A percentile compares a stretch with the other conserved stretches of the same genome.
phyloP scores from a whole-genome alignment of 1,284 basidiomycete species.

The Moesziomyces globuligerus region DNA sequence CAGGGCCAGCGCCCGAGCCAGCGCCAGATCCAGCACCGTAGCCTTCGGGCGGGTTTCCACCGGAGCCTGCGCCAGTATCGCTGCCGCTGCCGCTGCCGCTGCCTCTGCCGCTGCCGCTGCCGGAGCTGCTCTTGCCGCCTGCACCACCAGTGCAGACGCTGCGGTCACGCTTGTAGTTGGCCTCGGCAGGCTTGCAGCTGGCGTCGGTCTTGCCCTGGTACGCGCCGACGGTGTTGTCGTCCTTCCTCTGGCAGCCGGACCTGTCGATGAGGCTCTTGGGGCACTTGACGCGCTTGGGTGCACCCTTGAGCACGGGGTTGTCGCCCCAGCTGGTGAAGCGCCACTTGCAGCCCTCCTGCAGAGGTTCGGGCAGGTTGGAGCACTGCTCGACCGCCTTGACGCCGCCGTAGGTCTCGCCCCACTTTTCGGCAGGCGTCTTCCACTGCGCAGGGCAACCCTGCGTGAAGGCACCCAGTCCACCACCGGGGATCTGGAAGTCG shows the following conservation, averaged over 20 bases:
- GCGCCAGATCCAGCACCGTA: background rate
- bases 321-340: constrained; percentile 32
- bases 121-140: background rate
- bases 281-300: constrained; percentile 32
- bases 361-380: constrained; percentile 15
- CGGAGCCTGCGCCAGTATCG: constrained; percentile 1
- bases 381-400: constrained; percentile 6
- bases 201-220: constrained; percentile 21
- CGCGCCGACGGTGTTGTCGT: constrained; percentile 20
- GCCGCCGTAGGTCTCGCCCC: constrained; percentile 33
- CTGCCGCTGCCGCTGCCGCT: background rate
- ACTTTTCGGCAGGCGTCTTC: constrained; percentile 3
- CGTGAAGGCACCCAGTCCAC: constrained; percentile 34
- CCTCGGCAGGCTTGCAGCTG: constrained; percentile 6
- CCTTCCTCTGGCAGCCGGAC: constrained; percentile 47
- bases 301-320: constrained; percentile 24
- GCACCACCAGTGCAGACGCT: constrained; percentile 31
- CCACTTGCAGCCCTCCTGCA: constrained; percentile 39
- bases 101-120: background rate
- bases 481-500: constrained; percentile 45
- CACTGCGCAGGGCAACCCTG: constrained; percentile 38
- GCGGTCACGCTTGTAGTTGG: constrained; percentile 33
- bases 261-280: constrained; percentile 39
- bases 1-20: background rate
- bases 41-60: background rate